Evolutionary conservation across 2,329 filamentous ascomycete species (phyloP), one percentile per base, ranked within the genome.

Genomic region (Epichloe sp.): DNA sequence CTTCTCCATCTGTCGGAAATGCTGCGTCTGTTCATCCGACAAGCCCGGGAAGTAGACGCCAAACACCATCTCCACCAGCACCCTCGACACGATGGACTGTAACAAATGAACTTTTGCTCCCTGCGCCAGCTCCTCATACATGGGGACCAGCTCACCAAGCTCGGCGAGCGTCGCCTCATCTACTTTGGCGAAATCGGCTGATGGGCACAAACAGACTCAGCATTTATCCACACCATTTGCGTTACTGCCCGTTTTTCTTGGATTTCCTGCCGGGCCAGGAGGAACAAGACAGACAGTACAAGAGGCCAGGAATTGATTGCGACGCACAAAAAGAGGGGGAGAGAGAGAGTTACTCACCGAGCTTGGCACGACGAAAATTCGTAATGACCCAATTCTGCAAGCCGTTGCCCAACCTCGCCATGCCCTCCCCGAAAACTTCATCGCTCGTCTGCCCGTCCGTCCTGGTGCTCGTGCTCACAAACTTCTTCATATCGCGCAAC

Each of bases 321-420:
- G 15, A 44, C 4, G 12, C 42, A 44, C 21, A 5, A 10, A 15
- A 7, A 26, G 6, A 8, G 6, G 3, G 6, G 8, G 7, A 26
- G 6, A 23, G 23, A 7, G 12, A 14, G 19, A 14, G 12, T n/a
- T 11, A 64, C 71, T 58, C 62, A 77, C 75, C 69, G 45, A 84
- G 65, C 66, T 76, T 84, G 12, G 76, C 73, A 55, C 77, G 78
- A 48, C 84, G 74, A 56, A 85, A 88, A 61, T 85, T 78, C 26
- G 78, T 76, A 58, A 88, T 80, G 3, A 83, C 78, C 84, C 84
- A 88, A 58, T 88, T 86, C 66, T 87, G 83, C 57, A 86, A 66
- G 23, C 82, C 78, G 58, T 86, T 83, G 19, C 78, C 78, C 45
- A 88, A 63, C 52, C 76, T 72, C 47, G 74, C 71, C 71, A 85